Percentiles rank a stretch among this genome's conserved stretches.
phyloP scores from a whole-genome alignment of 495 filamentous ascomycete genomes.

The Ascobolus immersus region DNA sequence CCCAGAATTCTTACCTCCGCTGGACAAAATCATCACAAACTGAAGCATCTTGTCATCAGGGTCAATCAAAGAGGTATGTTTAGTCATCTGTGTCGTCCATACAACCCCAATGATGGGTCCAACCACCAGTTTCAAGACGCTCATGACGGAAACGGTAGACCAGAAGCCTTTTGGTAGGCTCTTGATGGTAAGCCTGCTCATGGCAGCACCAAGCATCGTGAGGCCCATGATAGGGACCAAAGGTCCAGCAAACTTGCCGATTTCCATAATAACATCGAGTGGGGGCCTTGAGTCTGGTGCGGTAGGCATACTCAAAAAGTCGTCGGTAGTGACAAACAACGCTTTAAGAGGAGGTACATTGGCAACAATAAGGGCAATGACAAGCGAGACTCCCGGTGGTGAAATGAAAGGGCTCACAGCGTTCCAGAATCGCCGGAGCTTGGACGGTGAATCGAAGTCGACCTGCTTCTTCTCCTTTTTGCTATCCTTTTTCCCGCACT shows the following conservation, averaged over 20 bases:
- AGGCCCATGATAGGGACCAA: conserved; percentile 11
- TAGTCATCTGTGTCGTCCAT: conserved; percentile 10
- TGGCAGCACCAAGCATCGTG: conserved; percentile 9
- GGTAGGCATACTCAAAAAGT: conserved; percentile 5
- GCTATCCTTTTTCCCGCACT: too few species aligned
- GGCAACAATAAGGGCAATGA: conserved; percentile 10
- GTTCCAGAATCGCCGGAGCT: conserved; percentile 9
- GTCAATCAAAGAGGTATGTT: conserved; percentile 8
- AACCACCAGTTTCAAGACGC: conserved; percentile 13
- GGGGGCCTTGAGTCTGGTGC: conserved; percentile 13
- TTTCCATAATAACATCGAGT: conserved; percentile 14
- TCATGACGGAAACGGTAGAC: conserved; percentile 12
- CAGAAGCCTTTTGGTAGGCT: conserved; percentile 14
- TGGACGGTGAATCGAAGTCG: background rate
- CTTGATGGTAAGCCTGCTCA: conserved; percentile 10
- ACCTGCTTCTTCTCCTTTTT: background rate
- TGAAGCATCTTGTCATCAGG: conserved; percentile 12
- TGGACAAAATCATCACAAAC: conserved; percentile 11
- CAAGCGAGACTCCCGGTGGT: conserved; percentile 8
- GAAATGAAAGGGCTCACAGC: conserved; percentile 9
- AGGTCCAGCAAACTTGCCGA: conserved; percentile 8
- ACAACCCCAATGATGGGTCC: conserved; percentile 14
- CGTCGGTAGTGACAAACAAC: conserved; percentile 6
- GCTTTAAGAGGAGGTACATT: conserved; percentile 11
- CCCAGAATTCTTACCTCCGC: conserved; percentile 7